Base-by-base conservation (phyloP, 208 protist species). In the Porcisia deanei region DNA sequence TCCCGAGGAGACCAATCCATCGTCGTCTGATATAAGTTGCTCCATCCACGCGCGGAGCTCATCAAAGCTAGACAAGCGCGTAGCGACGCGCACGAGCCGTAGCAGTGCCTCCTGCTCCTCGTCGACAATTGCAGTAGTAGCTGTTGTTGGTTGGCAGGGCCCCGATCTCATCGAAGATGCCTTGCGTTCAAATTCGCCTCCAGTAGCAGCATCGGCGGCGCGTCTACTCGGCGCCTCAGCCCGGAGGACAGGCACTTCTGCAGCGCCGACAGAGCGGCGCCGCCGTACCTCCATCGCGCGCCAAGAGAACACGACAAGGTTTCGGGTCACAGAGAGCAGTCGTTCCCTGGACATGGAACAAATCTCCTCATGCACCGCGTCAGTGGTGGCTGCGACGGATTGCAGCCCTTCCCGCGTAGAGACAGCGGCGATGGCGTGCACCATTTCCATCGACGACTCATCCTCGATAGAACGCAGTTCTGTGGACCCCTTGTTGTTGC, bases 261-360 rank as follows among this genome's bases (percentile, higher is more conserved):
- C 37, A 6, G 5, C 41, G 20, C 41, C 45, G 41, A 3, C 41
- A 20, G 0, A 1, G 8, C 45, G 65, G 43, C 45, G 45, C 65
- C 41, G 63, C 41, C 63, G 63, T 14, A 68, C n/a, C 63, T 68
- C 41, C 34, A 71, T 81, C 4, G 71, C 77, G n/a, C 14, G 14
- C 77, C 71, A 81, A 22, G 71, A 61, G 45, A 81, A 76, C 37
- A 66, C 14, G 1, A 76, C 64, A 8, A 81, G 52, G 39, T 81
- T 63, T 30, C 67, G 53, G 18, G 65, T 81, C 55, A 58, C 20
- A 3, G 18, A 0, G 1, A 57, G 47, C 41, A 81, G 71, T 67
- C 67, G 59, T 25, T 47, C 14, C 3, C 20, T 34, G 43, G 70
- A 61, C 63, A 76, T 41, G 30, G 34, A 43, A 34, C 3, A 25